These are phyloP conservation scores for Serendipita sp. DNA, from an alignment of 768 basidiomycete species.

Conservation along the genomic window DNA sequence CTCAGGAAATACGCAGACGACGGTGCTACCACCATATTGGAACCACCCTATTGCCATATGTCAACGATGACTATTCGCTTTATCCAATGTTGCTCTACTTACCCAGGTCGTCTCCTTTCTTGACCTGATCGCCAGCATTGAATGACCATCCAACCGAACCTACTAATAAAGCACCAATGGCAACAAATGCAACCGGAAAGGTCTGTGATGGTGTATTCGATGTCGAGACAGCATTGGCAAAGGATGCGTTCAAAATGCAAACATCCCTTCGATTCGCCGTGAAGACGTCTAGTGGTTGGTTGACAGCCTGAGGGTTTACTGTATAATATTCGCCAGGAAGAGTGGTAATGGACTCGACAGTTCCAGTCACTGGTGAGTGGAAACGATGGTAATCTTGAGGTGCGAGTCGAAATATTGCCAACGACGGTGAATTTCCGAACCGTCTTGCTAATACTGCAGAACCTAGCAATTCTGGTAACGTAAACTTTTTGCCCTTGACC, in stretches of 20 bases:
- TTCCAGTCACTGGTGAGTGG: conserved; percentile 52
- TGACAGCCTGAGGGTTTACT: conserved; percentile 71
- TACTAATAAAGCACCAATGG: conserved; percentile 70
- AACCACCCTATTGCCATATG: conserved; percentile 26
- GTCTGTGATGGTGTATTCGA: conserved; percentile 20
- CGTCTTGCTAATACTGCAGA: conserved; percentile 27
- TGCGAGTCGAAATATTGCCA: conserved; percentile 63
- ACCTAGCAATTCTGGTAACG: conserved; percentile 40
- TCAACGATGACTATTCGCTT: neutral
- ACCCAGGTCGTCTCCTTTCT: conserved; percentile 44
- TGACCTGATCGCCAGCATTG: conserved; percentile 32
- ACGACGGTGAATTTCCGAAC: conserved; percentile 15
- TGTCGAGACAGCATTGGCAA: conserved; percentile 21
- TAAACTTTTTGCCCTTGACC: conserved; percentile 60
- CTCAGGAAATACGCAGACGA: conserved; percentile 43
- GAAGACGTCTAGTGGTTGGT: conserved; percentile 50
- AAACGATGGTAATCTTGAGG: conserved; percentile 74
- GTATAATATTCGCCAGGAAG: conserved; percentile 41
- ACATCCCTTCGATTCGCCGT: conserved; percentile 47
- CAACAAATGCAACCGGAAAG: conserved; percentile 45
- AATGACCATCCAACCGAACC: conserved; percentile 58
- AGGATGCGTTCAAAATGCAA: conserved; percentile 33
- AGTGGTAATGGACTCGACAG: conserved; percentile 26
- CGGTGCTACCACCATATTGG: conserved; percentile 66
- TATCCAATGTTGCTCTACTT: neutral